A percentile compares a stretch with the other conserved stretches of the same genome.
Conservation (phyloP, 177 flowering plant species). For the Viscum album region DNA sequence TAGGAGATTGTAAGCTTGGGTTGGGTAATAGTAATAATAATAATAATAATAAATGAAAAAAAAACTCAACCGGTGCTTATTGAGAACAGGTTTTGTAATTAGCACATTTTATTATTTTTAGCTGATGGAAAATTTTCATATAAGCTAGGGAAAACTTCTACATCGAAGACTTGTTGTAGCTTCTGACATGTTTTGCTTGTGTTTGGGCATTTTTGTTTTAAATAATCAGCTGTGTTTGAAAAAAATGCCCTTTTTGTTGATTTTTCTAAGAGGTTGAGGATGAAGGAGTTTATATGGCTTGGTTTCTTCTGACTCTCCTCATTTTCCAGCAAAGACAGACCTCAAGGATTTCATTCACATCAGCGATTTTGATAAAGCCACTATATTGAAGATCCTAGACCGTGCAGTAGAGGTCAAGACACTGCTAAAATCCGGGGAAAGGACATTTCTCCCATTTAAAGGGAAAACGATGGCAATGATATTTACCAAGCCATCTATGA, state of each 20-base stretch:
- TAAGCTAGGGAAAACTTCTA: no score
- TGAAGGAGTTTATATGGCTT: neutral
- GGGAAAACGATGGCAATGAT: slow-evolving; percentile 98
- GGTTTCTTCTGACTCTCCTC: slow-evolving; percentile 1
- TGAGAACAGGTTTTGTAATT: no score
- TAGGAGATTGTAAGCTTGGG: no score
- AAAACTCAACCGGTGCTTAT: no score
- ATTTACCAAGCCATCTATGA: slow-evolving; percentile 96
- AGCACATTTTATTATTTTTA: no score
- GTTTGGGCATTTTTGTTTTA: neutral
- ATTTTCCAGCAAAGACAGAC: slow-evolving; percentile 38
- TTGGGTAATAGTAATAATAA: no score
- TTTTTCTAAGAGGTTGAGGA: neutral
- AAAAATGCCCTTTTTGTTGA: no score
- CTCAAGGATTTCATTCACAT: slow-evolving; percentile 76
- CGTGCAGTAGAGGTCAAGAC: slow-evolving; percentile 79
- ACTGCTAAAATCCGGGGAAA: slow-evolving; percentile 73
- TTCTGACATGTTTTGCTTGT: no score
- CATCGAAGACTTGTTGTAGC: no score
- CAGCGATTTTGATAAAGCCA: slow-evolving; percentile 71
- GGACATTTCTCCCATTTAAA: slow-evolving; percentile 71
- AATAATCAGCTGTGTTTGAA: neutral
- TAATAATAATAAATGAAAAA: no score
- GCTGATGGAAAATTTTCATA: no score
- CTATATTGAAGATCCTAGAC: slow-evolving; percentile 63